Evolutionary conservation across 192 early-diverging fungal genomes (phyloP), one percentile per base, ranked within the genome.

Genomic region (Coemansia sp.): DNA sequence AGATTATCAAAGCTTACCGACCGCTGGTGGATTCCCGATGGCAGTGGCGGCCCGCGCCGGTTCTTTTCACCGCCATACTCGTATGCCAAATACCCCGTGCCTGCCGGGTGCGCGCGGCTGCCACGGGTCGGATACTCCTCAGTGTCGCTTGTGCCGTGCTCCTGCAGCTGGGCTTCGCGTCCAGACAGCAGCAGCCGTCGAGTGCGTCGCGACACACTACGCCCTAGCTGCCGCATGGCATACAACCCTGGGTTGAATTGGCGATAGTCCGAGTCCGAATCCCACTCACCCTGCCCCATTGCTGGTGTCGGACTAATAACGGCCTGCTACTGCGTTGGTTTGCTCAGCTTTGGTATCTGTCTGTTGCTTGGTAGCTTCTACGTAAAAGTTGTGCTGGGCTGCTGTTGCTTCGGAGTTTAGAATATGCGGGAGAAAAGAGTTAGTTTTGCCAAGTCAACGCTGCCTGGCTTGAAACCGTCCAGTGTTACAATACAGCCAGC

Each of bases 1-100:
- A 81, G 56, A 42, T 81, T 81, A 59, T 75, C 78, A 27, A 81
- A 81, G 73, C 78, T 81, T 29, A 75, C 50, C 19, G 78, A 81
- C 19, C 78, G 73, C 33, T 73, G 63, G 55, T 81, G 78, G 25
- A 81, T 75, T 10, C 73, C 78, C 27, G 78, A 81, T 11, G 78
- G 78, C 60, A 59, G 54, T 9, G 78, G 78, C 52, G 78, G 73
- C 6, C 78, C 70, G 23, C 66, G 78, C 57, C 59, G 32, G 39
- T 69, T 27, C 2, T 32, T 24, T 0, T 20, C 42, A 2, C 31
- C 54, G 19, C 50, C 61, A 57, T 63, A 66, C 60, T 70, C 65
- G 50, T 68, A 62, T 11, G 36, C 46, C 14, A 67, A 33, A 27
- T 64, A 68, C 19, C 63, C 72, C 39, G 67, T 68, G n/a, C 61